Conservation (phyloP, 371 early-diverging fungal genomes). For the Mucor lusitanicus region DNA sequence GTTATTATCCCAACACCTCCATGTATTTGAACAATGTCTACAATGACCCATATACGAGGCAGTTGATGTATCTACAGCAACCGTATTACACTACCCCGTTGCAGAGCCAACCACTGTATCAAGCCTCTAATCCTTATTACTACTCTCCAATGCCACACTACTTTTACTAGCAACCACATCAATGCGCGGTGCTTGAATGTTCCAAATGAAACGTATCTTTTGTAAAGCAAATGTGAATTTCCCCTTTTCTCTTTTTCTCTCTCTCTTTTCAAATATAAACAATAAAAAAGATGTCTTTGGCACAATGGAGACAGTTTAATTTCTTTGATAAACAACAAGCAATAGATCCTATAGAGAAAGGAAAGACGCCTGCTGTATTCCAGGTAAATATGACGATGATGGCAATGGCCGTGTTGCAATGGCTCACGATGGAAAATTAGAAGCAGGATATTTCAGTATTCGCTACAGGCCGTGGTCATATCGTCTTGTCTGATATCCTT, state of each 20-base stretch:
- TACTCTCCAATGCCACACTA: neutral
- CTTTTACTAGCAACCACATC: neutral
- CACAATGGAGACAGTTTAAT: slow-evolving; percentile 75
- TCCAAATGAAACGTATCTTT: neutral
- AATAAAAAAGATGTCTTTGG: slow-evolving; percentile 43
- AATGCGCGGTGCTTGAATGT: neutral
- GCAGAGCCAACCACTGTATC: neutral
- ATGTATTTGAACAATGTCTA: neutral
- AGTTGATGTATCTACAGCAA: neutral
- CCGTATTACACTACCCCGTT: neutral
- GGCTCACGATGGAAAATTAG: slow-evolving; percentile 23
- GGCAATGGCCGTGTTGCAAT: slow-evolving; percentile 14
- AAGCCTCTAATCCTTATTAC: neutral
- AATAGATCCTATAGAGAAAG: slow-evolving; percentile 56
- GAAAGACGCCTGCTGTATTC: slow-evolving; percentile 67
- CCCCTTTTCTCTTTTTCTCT: too few relatives aligned
- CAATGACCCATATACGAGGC: neutral
- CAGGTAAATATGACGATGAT: slow-evolving; percentile 39
- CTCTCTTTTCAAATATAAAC: neutral
- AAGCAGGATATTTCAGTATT: slow-evolving; percentile 54
- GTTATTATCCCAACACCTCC: neutral
- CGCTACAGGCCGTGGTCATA: slow-evolving; percentile 59
- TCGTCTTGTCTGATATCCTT: slow-evolving; percentile 55
- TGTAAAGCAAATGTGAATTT: neutral
- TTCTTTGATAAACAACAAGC: slow-evolving; percentile 80